phyloP scores from a whole-genome alignment of 1,284 basidiomycete species.

The Meira miltonrushii region DNA sequence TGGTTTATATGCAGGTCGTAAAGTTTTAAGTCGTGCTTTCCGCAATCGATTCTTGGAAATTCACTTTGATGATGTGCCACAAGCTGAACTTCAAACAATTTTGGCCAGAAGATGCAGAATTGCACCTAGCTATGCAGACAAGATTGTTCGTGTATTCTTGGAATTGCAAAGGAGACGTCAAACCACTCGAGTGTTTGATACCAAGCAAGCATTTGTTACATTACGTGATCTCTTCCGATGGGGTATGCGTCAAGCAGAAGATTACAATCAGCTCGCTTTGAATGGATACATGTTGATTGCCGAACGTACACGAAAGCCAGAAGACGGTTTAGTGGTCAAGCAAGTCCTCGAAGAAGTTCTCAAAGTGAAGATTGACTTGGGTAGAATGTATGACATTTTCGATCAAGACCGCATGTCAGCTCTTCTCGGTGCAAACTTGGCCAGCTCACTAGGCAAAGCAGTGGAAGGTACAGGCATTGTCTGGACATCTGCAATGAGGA shows the following conservation, averaged over 20 bases:
- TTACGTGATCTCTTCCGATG: constrained; percentile 95
- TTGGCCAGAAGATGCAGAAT: constrained; percentile 46
- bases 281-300: constrained; percentile 98
- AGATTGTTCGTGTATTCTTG: constrained; percentile 85
- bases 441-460: constrained; percentile 48
- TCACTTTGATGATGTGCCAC: constrained; percentile 95
- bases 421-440: constrained; percentile 27
- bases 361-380: constrained; percentile 72
- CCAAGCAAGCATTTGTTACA: constrained; percentile 93
- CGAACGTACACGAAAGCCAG: constrained; percentile 75
- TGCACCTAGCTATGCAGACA: constrained; percentile 66
- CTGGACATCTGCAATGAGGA: constrained; percentile 89
- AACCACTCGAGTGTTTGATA: constrained; percentile 87
- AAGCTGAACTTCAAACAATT: constrained; percentile 86
- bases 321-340: constrained; percentile 84
- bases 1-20: constrained; percentile 92
- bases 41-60: constrained; percentile 98
- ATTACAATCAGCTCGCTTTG: constrained; percentile 87
- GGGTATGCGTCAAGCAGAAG: constrained; percentile 76
- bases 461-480: constrained; percentile 59
- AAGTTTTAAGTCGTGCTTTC: constrained; percentile 90
- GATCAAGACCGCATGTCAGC: constrained; percentile 10
- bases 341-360: constrained; percentile 86
- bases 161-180: constrained; percentile 91
- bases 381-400: constrained; percentile 58